Base-by-base conservation (phyloP, 768 basidiomycete genomes). In the Serendipita sp. region DNA sequence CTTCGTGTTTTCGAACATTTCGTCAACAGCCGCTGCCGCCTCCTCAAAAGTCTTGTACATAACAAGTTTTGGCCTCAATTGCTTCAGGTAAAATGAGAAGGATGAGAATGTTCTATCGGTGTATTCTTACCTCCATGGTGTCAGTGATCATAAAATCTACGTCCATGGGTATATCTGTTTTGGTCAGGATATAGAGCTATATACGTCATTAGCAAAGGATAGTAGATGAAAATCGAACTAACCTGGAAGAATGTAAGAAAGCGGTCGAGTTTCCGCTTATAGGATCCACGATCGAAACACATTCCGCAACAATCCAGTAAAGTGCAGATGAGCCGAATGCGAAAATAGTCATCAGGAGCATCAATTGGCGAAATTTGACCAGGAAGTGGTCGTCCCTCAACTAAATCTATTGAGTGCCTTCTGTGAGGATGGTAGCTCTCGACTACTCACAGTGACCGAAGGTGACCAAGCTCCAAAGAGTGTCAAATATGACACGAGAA, bases 111-210 rank as follows among this genome's bases (percentile, higher is more conserved):
- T 47, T 45, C 24, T 46, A 2, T 2, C 54, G 63, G 32, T 51
- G 63, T 30, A 66, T 41, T 41, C 76, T 69, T 68, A 92, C 92
- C 77, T 98, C 94, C 7, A 99, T 74, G 0, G 95, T 96, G 73
- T 99, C 96, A 0, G 85, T 84, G 4, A 96, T 74, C 92, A 97
- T 95, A 75, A 98, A 99, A 63, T 96, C 94, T 10, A 96, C 88
- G 67, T 99, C 96, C 93, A 97, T 94, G 0, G 96, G 87, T n/a
- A 94, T 73, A 28, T 84, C 78, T 51, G 85, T 81, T 75, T 99
- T 99, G 77, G 89, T 90, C n/a, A 86, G 79, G 15, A 89, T 78
- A 73, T 98, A 99, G 66, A 93, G 86, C 77, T 80, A 67, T 16
- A 63, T 54, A 18, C 13, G 28, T 28, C 24, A 41, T 15, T 24